A percentile compares a stretch with the other conserved stretches of the same genome.
These are phyloP conservation scores for Colletotrichum camelliae DNA, from an alignment of 2,329 filamentous ascomycete species.

Conservation along the genomic window DNA sequence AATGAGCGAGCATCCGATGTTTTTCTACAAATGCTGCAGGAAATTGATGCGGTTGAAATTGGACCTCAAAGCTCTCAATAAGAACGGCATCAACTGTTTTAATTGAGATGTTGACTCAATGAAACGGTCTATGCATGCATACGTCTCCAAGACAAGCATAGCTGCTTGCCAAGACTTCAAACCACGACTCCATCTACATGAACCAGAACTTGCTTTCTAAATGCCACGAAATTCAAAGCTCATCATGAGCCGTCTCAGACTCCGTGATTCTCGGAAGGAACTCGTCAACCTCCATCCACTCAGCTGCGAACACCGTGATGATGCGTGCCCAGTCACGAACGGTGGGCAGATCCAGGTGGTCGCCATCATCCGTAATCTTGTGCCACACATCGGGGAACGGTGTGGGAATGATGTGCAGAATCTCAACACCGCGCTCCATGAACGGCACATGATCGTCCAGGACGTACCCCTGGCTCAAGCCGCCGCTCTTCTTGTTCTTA, in stretches of 20 bases:
- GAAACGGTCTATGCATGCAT: neutral
- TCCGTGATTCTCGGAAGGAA: conserved; percentile 35
- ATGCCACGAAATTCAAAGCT: neutral
- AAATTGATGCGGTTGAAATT: rapidly evolving
- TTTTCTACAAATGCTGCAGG: rapidly evolving
- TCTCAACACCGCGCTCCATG: conserved; percentile 81
- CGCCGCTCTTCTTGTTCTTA: conserved; percentile 51
- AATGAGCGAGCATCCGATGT: neutral
- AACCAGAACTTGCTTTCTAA: neutral
- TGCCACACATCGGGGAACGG: conserved; percentile 91
- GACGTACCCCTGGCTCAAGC: conserved; percentile 58
- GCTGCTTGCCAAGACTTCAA: neutral
- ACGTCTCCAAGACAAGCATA: neutral
- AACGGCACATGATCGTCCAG: conserved; percentile 94
- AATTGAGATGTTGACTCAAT: neutral
- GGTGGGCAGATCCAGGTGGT: conserved; percentile 80
- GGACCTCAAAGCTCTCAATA: neutral
- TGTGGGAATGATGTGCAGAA: conserved; percentile 86
- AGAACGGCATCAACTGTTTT: rapidly evolving
- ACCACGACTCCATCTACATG: neutral
- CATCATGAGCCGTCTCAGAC: conserved; percentile 28
- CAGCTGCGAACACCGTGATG: conserved; percentile 81
- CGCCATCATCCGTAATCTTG: conserved; percentile 79
- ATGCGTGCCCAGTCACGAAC: conserved; percentile 89
- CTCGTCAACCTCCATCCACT: conserved; percentile 83